Evolutionary conservation across 345 rosid species (phyloP), one percentile per base, ranked within the genome.

Genomic region (Salix exigua): DNA sequence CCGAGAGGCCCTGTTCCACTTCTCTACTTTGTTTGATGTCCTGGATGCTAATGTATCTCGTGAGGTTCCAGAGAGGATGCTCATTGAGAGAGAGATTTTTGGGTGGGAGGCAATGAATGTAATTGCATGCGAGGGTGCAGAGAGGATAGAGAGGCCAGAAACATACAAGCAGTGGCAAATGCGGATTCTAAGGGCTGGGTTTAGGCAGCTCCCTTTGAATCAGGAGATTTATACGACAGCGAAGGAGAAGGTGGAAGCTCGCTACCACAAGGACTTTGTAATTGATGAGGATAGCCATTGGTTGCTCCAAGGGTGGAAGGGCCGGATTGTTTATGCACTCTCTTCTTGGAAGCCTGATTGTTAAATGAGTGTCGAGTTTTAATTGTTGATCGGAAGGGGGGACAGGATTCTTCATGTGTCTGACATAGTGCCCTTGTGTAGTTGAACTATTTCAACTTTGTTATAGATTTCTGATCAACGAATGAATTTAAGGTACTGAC

Each of bases 111-210:
- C 79, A 2, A 83, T 86, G 91, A 88, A 87, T 82, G 91, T 86
- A 16, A 77, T 88, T 60, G 93, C 91, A 1, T 90, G 91, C 26
- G 93, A 90, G 77, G 93, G 90, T 30, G 61, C 71, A 0, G 86
- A 88, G 76, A 84, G 93, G 81, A 74, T 86, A 1, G 95, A 89
- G 51, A 88, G 94, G 85, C 88, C 88, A 11, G 86, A 85, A 79
- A 81, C 86, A 50, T 85, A 83, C 86, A 85, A 76, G 80, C 81
- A 76, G 31, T 85, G 81, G 68, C 84, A 85, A 6, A 37, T 60
- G 23, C 82, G 86, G 66, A 71, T 30, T 42, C 61, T 19, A 30
- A 80, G 88, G 73, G 83, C 84, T 3, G 88, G 88, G 63, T 85
- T 85, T 68, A 76, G 48, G 75, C 88, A 74, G 72, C 82, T 82